Conservation (phyloP, 371 early-diverging fungal species). For the Mucor lusitanicus region DNA sequence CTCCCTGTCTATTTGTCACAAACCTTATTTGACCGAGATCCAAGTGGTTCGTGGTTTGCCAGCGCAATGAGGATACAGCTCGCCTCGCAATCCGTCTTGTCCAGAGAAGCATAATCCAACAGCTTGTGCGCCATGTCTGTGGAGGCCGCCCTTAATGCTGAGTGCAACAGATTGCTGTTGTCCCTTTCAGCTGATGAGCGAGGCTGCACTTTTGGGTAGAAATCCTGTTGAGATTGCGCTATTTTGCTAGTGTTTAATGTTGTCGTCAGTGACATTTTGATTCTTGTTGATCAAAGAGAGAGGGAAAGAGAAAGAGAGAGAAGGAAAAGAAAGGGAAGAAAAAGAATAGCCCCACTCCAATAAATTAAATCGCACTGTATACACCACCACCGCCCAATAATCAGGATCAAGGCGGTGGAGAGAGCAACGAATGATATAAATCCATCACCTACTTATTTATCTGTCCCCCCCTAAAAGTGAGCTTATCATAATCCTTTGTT, state of each 20-base stretch:
- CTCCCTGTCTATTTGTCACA: background rate
- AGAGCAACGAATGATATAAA: too few relatives aligned
- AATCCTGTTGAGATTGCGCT: background rate
- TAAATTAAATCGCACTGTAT: background rate
- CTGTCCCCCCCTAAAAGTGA: too few relatives aligned
- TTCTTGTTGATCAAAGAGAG: background rate
- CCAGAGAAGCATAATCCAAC: constrained; percentile 32
- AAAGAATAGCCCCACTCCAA: background rate
- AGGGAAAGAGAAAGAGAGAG: background rate
- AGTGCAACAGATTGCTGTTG: constrained; percentile 20
- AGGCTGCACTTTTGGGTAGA: constrained; percentile 28
- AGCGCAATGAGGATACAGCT: constrained; percentile 48
- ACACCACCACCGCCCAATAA: background rate
- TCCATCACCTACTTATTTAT: too few relatives aligned
- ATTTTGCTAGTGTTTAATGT: background rate
- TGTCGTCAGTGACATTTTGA: background rate
- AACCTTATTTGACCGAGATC: constrained; percentile 8
- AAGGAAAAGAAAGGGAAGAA: background rate
- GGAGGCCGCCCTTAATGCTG: constrained; percentile 22
- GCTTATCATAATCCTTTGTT: too few relatives aligned
- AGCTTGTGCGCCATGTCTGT: constrained; percentile 22
- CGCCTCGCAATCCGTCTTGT: constrained; percentile 47
- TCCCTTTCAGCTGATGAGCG: constrained; percentile 48
- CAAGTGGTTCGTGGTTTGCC: constrained; percentile 34
- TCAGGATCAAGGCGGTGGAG: background rate